Evolutionary conservation across 768 basidiomycete species (phyloP), one percentile per base, ranked within the genome.

Genomic region (Mycena floridula): DNA sequence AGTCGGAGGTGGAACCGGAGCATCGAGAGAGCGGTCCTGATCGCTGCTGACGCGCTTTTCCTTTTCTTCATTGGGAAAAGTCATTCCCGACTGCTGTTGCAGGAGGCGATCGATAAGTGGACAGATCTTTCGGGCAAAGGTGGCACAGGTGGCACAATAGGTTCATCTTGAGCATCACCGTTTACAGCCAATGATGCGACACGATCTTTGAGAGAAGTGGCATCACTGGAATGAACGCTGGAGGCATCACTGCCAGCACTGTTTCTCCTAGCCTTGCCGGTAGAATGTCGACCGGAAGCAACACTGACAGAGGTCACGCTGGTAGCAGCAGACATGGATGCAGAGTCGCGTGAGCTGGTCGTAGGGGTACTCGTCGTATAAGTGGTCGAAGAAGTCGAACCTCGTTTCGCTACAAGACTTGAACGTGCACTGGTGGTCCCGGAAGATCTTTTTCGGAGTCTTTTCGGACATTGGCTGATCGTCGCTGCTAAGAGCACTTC

Each of bases 91-190:
- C 66, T 15, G 85, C 74, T 15, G 81, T 74, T 18, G 74, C 65
- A 15, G 79, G 81, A 20, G 85, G 85, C 1, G 85, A 82, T 42
- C 80, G 81, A 65, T 81, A 88, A 18, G 65, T 79, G n/a, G 84
- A 81, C 44, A 92, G 63, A 55, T 92, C 89, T 67, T 96, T 94
- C 35, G n/a, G 92, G 92, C 22, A 96, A 68, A 27, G 92, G 93
- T 26, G 92, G 93, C 3, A 95, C 91, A 22, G 92, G 92, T 15
- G 93, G 93, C n/a, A 96, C 93, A 45, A 67, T 56, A 47, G 68
- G 66, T 52, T 79, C 79, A 46, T 88, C 85, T 35, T 66, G 61
- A 35, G 64, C 63, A 49, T 91, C 87, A 40, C 71, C 76, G 51
- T 73, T 77, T 41, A 66, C 65, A 37, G 76, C 78, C 44, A 83